Evolutionary conservation across 164 flowering plant genomes (phyloP).

Genomic region (Stephania yunnanensis): DNA sequence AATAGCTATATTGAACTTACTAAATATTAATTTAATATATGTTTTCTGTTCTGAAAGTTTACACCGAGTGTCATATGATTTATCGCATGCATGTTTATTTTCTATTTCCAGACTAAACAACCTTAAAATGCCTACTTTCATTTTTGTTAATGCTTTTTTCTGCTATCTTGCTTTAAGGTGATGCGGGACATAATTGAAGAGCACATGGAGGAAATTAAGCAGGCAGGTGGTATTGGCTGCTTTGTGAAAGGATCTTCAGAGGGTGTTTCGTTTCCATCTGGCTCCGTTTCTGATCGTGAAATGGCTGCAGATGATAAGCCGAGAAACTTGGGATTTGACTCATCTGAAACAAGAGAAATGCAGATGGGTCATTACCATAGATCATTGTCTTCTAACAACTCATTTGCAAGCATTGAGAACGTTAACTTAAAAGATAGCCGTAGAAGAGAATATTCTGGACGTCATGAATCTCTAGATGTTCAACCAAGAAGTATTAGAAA

Average conservation of each 20-base stretch:
- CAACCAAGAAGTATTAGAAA: conserved; percentile 15
- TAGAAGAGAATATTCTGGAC: conserved; percentile 14
- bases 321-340: conserved; percentile 10
- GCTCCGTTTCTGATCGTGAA: conserved; percentile 16
- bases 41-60: no score
- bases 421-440: conserved; percentile 9
- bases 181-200: conserved; percentile 78
- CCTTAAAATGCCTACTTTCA: neutral
- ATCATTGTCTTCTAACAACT: conserved; percentile 13
- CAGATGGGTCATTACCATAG: conserved; percentile 15
- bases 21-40: no score
- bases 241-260: conserved; percentile 40
- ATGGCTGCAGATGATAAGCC: conserved; percentile 13
- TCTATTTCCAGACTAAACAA: neutral
- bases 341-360: conserved; percentile 19
- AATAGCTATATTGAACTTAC: no score
- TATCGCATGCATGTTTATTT: neutral
- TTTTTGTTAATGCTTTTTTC: neutral
- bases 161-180: conserved; percentile 40
- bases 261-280: conserved; percentile 12
- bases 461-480: conserved; percentile 22
- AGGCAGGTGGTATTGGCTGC: conserved; percentile 70
- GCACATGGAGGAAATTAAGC: conserved; percentile 78
- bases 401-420: conserved; percentile 10
- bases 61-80: no score